Evolutionary conservation across 768 basidiomycete genomes (phyloP), one percentile per base, ranked within the genome.

Genomic region (Mycena crocata): DNA sequence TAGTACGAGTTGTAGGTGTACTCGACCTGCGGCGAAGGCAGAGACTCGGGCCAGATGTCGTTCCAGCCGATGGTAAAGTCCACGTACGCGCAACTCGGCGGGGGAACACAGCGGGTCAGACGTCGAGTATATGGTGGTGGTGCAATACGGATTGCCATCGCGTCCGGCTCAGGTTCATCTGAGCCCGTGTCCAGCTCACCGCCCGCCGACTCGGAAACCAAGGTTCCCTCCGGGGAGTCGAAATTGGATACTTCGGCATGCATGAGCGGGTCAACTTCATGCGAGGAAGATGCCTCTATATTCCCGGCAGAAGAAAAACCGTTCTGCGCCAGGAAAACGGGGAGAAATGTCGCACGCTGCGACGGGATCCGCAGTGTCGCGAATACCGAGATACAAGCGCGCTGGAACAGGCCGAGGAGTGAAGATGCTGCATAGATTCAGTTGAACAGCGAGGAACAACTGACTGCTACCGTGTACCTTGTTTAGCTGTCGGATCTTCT

Each of bases 11-110:
- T 65, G 42, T 49, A 60, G 5, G 59, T 48, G 55, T 65, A 57
- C 45, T 56, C 50, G 26, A 55, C 35, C 15, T 32, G 57, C 17
- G 42, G 42, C 34, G 49, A n/a, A 9, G 60, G 57, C n/a, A 39
- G 31, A 44, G 31, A 31, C 31, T 60, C 55, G 10, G 68, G 68
- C 68, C 68, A 69, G 40, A 69, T 44, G 46, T 69, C 68, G 19
- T 69, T 64, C 68, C 68, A 69, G 23, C 52, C 62, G 31, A 69
- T 57, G 40, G 58, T 61, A 28, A 69, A 61, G 44, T 69, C 68
- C 21, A 62, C 55, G 17, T 37, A 64, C 17, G 55, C 44, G 37
- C 44, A 54, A n/a, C 28, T 51, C 3, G 39, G 31, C 17, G 19
- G 40, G 39, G 52, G 5, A 0, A 34, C 8, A 1, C 37, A 30